Percentiles rank a stretch among this genome's conserved stretches.
These are phyloP conservation scores for Leccinum obscurum DNA, from an alignment of 768 basidiomycete species.

Conservation along the genomic window DNA sequence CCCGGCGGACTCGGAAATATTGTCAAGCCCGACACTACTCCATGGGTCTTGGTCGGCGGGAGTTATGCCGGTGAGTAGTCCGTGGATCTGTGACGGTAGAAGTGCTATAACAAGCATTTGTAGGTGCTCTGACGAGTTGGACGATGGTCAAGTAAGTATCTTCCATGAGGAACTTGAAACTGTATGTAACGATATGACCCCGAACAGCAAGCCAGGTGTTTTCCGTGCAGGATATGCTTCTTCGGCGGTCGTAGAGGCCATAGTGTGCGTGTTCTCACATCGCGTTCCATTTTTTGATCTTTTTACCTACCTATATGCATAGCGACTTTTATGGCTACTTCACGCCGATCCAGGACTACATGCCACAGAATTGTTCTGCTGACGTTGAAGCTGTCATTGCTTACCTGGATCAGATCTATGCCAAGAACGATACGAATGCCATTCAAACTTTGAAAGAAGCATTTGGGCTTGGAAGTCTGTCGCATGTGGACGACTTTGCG, in stretches of 20 bases:
- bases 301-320: too few species aligned
- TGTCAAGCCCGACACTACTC: constrained; percentile 52
- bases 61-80: constrained; percentile 39
- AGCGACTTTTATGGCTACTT: constrained; percentile 52
- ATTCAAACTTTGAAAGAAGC: constrained; percentile 55
- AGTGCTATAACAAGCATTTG: neutral
- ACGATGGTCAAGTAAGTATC: constrained; percentile 63
- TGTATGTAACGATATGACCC: too few species aligned
- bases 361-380: constrained; percentile 73
- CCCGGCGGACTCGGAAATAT: constrained; percentile 52
- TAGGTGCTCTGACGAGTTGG: constrained; percentile 54
- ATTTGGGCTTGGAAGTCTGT: constrained; percentile 58
- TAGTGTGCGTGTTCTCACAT: too few species aligned
- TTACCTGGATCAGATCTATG: constrained; percentile 60
- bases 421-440: constrained; percentile 41
- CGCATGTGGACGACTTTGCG: constrained; percentile 68
- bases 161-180: too few species aligned
- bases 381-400: constrained; percentile 65
- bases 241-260: constrained; percentile 47
- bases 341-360: constrained; percentile 65
- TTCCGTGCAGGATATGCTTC: constrained; percentile 47
- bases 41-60: constrained; percentile 45
- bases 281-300: too few species aligned
- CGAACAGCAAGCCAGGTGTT: constrained; percentile 37
- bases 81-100: neutral